Percentiles rank a stretch among this genome's conserved stretches.
These are phyloP conservation scores for Ligustrum vulgare DNA, from an alignment of 257 asterid genomes.

Conservation along the genomic window DNA sequence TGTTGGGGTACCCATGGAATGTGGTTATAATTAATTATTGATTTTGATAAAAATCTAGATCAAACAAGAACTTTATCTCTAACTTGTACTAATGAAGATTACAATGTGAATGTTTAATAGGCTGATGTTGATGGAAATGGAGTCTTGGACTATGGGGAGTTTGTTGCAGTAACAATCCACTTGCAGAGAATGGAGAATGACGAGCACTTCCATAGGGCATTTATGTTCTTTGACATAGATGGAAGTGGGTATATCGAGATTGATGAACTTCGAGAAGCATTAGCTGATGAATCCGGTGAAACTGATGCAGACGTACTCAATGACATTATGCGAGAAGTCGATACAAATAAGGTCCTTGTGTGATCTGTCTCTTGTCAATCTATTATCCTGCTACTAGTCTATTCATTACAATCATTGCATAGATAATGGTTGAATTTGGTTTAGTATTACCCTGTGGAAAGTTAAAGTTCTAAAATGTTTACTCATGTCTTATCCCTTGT, in stretches of 20 bases:
- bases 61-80: not conserved
- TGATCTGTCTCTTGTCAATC: not conserved
- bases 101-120: conserved; percentile 35
- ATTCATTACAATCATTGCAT: not conserved
- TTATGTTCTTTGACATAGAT: conserved; percentile 76
- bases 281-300: conserved; percentile 76
- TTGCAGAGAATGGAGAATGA: conserved; percentile 86
- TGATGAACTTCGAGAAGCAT: conserved; percentile 75
- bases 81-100: conserved; percentile 13
- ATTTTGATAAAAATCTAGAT: too few species aligned
- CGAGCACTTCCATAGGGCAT: conserved; percentile 79
- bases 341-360: conserved; percentile 71
- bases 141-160: conserved; percentile 84
- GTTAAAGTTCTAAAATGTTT: not conserved
- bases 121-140: conserved; percentile 97
- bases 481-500: not conserved
- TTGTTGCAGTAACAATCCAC: conserved; percentile 93
- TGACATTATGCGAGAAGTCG: conserved; percentile 86
- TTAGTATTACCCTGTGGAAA: not conserved
- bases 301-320: conserved; percentile 54
- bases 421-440: not conserved
- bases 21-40: too few species aligned
- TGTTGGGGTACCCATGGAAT: too few species aligned
- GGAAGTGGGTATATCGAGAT: conserved; percentile 81
- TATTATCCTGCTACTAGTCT: not conserved